These are phyloP conservation scores for Leucoagaricus sp. DNA, from an alignment of 1,284 basidiomycete genomes.

Conservation along the genomic window DNA sequence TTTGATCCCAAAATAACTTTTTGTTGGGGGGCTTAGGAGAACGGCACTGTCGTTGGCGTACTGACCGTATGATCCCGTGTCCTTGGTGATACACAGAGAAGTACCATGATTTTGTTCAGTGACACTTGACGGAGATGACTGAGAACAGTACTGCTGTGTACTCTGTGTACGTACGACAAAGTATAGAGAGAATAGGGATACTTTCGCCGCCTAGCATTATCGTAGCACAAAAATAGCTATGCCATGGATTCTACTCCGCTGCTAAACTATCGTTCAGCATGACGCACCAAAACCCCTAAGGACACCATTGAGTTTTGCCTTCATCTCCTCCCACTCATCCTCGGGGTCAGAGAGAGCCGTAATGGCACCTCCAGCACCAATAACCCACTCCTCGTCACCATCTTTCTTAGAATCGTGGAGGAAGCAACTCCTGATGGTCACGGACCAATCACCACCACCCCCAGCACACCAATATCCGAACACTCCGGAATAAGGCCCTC, in stretches of 20 bases:
- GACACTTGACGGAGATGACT: no score
- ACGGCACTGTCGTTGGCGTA: not conserved
- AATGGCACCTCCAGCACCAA: conserved; percentile 96
- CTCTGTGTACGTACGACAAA: no score
- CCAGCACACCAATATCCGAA: conserved; percentile 93
- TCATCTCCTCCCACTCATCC: conserved; percentile 94
- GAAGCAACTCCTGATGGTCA: conserved; percentile 94
- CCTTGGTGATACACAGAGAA: no score
- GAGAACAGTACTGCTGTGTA: no score
- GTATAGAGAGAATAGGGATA: no score
- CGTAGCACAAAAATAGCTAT: no score
- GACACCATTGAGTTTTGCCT: conserved; percentile 79
- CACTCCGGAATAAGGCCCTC: conserved; percentile 91
- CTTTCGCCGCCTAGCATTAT: no score
- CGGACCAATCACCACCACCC: conserved; percentile 90
- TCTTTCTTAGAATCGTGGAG: conserved; percentile 51
- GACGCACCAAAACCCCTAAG: conserved; percentile 55
- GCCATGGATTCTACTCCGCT: no score
- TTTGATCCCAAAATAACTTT: not conserved
- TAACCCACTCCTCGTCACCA: conserved; percentile 59
- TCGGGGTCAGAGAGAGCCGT: conserved; percentile 88
- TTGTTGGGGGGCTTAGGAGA: not conserved
- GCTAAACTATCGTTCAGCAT: conserved; percentile 10
- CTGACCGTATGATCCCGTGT: not conserved
- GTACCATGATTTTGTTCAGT: no score